Conservation (phyloP, 164 flowering plant genomes). For the Taxillus chinensis region DNA sequence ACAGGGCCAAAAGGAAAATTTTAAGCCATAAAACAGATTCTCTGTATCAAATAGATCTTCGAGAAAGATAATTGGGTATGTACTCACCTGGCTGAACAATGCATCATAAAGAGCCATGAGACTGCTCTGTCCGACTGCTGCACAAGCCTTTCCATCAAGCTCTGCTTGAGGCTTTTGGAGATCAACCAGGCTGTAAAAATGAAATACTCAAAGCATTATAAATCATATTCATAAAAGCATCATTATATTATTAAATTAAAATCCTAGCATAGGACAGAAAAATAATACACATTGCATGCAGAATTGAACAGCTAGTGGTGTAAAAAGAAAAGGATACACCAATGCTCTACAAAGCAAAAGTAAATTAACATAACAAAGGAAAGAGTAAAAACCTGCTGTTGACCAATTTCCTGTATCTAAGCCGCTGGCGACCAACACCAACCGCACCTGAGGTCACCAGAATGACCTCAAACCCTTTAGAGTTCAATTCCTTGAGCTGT, state of each 20-base stretch:
- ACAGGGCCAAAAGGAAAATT: no score
- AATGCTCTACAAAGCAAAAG: not conserved
- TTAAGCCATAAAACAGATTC: no score
- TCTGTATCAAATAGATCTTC: not conserved
- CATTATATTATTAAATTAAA: no score
- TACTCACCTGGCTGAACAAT: constrained; percentile 30
- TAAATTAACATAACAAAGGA: not conserved
- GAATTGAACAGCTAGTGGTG: not conserved
- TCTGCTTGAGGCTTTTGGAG: constrained; percentile 4
- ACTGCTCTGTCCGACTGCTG: constrained; percentile 95
- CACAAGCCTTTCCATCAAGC: constrained; percentile 97
- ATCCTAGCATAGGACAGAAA: no score
- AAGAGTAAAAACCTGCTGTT: constrained; percentile 65
- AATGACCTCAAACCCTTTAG: constrained; percentile 70
- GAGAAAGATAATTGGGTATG: not conserved
- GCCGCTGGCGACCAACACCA: constrained; percentile 95
- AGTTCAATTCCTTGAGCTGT: constrained; percentile 75
- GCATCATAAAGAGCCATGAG: constrained; percentile 94
- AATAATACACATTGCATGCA: not conserved
- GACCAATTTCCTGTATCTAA: constrained; percentile 65
- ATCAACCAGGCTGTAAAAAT: constrained; percentile 2
- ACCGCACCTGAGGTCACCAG: constrained; percentile 97
- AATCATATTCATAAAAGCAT: no score
- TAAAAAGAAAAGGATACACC: not conserved
- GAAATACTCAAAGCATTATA: no score